A percentile compares a stretch with the other conserved stretches of the same genome.
Evolutionary conservation across 306 rosid genomes (phyloP).

Genomic region (Adenanthera pavonina): DNA sequence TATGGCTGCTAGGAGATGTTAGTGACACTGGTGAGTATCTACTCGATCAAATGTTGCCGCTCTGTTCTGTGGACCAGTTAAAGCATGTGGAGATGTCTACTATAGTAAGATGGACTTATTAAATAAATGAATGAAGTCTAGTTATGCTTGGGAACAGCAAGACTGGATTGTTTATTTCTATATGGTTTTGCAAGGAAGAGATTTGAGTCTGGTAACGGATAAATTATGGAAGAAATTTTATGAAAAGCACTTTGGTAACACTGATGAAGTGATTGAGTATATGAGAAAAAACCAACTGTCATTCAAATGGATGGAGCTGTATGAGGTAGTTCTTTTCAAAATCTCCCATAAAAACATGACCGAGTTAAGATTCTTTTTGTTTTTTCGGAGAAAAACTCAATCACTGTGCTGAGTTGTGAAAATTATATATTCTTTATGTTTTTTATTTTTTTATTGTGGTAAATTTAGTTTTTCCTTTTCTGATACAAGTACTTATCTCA

Average conservation of each 20-base stretch:
- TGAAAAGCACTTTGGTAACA: not conserved
- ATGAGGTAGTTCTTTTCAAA: not conserved
- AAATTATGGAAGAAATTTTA: not conserved
- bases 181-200: not conserved
- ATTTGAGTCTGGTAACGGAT: not conserved
- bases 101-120: conserved; percentile 16
- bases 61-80: not conserved
- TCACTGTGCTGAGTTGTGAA: not conserved
- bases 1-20: not conserved
- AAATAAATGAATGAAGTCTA: not conserved
- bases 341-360: no score
- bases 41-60: not conserved
- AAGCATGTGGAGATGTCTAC: conserved; percentile 4
- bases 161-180: not conserved
- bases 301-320: not conserved
- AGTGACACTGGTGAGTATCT: not conserved
- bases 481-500: not conserved
- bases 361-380: no score
- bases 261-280: not conserved
- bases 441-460: not conserved
- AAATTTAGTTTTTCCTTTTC: not conserved
- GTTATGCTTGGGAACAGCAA: conserved; percentile 4
- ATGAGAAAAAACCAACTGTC: not conserved
- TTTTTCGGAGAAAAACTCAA: no score
- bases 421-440: not conserved